Base-by-base conservation (phyloP, 257 asterid species). In the Handroanthus guayacan region DNA sequence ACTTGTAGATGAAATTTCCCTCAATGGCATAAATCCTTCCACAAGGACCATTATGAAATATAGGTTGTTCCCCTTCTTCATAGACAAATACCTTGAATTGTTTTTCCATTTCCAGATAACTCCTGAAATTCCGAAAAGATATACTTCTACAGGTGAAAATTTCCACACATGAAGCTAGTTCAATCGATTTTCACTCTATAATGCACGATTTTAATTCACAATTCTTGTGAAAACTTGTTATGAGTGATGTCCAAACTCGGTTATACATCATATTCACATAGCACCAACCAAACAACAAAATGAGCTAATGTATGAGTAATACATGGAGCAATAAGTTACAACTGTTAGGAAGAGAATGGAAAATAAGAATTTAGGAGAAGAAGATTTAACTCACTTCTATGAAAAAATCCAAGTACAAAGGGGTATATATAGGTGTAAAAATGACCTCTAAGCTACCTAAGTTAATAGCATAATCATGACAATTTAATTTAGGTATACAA, bases 41-140 rank as follows among this genome's bases (percentile, higher is more conserved):
- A 55, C 97, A 89, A 18, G 98, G 97, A 48, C 99, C 99, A 44
- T 89, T 80, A 79, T 95, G 99, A 73, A 92, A 95, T 65, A 95
- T 86, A 0, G 99, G 99, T 0, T 88, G 97, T 36, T 95, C 97
- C 1, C 99, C 99, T 82, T 95, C 97, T 80, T 84, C 95, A 34
- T 95, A 95, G n/a, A 92, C 92, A 69, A 61, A 91, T 57, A 92
- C 81, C 72, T 85, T 91, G 79, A 95, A 89, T 31, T 85, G 84
- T 74, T 87, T 92, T 76, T 92, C 99, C 99, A 95, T 95, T 80
- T 91, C 99, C 78, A 88, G 55, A 69, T 95, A 92, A 84, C 99
- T 95, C 94, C 98, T 95, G 75, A 34, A 54, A 63, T 67, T 18
- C 54, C 7, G 31, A 55, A 54, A 1, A 31, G 18, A 67, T 44